Percentiles rank a stretch among this genome's conserved stretches.
These are phyloP conservation scores for Globisporangium cystogenes DNA, from an alignment of 352 stramenopile genomes.

Conservation along the genomic window DNA sequence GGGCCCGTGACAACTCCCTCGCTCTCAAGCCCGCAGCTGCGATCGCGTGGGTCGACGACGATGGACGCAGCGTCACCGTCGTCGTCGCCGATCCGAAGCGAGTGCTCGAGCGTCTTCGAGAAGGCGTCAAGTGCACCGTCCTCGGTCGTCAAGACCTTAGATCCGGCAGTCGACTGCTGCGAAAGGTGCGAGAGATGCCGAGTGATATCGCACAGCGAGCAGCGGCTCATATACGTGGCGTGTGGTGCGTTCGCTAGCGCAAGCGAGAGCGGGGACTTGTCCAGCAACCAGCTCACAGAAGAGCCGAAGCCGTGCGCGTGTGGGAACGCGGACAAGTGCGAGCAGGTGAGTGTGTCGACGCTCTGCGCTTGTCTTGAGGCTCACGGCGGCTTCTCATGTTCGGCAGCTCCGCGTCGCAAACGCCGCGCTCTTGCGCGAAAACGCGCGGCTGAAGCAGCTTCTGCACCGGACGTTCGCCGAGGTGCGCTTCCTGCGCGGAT, in stretches of 20 bases:
- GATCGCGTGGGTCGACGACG: not conserved
- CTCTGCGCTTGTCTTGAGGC: too few relatives aligned
- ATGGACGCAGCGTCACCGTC: not conserved
- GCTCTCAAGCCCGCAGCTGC: not conserved
- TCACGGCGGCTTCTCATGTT: too few relatives aligned
- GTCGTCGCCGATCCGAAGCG: not conserved
- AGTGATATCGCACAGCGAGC: not conserved
- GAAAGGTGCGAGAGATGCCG: not conserved
- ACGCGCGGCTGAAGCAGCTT: conserved; percentile 26
- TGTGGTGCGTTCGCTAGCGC: not conserved
- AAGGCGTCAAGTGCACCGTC: not conserved
- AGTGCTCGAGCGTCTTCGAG: not conserved
- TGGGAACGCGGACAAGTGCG: not conserved
- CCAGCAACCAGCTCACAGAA: conserved; percentile 1
- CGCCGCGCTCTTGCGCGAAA: conserved; percentile 23
- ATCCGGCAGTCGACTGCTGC: not conserved
- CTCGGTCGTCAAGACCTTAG: not conserved
- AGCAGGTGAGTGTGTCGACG: not conserved
- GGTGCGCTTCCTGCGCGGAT: too few relatives aligned
- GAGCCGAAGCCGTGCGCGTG: not conserved
- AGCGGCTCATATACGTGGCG: too few relatives aligned
- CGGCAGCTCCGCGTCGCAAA: conserved; percentile 18
- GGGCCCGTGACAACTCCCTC: not conserved
- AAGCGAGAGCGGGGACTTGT: not conserved
- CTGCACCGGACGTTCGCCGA: conserved; percentile 32